These are phyloP conservation scores for Plasmodium sp. DNA, from an alignment of 169 alveolate genomes.

Conservation along the genomic window DNA sequence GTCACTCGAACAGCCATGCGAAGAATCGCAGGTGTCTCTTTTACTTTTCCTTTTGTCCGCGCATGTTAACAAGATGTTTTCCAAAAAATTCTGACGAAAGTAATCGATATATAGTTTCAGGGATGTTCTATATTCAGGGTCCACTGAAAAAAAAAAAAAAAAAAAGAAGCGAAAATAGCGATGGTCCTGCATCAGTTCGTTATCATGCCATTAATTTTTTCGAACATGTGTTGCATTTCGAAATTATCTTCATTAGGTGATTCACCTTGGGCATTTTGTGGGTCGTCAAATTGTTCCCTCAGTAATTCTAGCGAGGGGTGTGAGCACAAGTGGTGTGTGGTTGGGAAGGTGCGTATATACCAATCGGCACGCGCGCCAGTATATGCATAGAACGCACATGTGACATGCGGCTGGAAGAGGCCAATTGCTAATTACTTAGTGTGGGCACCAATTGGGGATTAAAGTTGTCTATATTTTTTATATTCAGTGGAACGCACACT, in stretches of 20 bases:
- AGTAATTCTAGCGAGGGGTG: conserved; percentile 17
- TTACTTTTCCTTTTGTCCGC: conserved; percentile 59
- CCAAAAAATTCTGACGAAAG: conserved; percentile 58
- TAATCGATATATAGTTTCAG: conserved; percentile 46
- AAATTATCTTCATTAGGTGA: neutral
- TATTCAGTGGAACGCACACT: conserved; percentile 88
- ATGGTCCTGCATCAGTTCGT: neutral
- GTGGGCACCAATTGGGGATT: conserved; percentile 90
- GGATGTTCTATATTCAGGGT: conserved; percentile 63
- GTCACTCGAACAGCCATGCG: neutral
- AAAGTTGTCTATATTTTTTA: conserved; percentile 76
- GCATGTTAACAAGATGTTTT: conserved; percentile 52
- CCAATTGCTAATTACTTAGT: conserved; percentile 71
- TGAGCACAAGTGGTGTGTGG: neutral
- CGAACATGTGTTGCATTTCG: neutral
- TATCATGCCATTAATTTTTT: neutral
- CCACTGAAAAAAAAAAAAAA: conserved; percentile 31
- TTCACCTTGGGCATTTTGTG: conserved; percentile 53
- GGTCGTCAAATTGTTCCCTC: conserved; percentile 67
- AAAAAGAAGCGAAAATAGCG: neutral
- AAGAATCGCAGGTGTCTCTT: neutral
- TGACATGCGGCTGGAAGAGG: neutral
- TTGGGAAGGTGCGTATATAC: neutral
- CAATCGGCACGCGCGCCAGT: neutral
- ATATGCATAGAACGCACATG: neutral